A percentile compares a stretch with the other conserved stretches of the same genome.
These are phyloP conservation scores for Citeromyces matritensis DNA, from an alignment of 805 yeast species.

Conservation along the genomic window DNA sequence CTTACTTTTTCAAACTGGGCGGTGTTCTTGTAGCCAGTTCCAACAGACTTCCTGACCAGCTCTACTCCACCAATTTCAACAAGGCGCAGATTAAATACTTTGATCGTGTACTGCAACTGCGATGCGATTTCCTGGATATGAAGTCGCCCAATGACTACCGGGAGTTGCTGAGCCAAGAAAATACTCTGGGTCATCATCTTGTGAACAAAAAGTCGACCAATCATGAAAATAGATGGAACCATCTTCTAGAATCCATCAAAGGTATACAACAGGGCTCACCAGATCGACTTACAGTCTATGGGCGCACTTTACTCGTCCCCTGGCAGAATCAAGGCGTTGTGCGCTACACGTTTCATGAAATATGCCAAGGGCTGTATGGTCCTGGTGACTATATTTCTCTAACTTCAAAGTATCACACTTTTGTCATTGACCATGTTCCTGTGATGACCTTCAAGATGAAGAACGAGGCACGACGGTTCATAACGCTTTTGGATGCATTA, in stretches of 20 bases:
- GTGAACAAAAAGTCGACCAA: slow-evolving; percentile 14
- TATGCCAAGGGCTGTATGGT: slow-evolving; percentile 42
- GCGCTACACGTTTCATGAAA: slow-evolving; percentile 31
- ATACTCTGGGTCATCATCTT: slow-evolving; percentile 12
- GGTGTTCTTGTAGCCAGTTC: slow-evolving; percentile 67
- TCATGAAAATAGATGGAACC: slow-evolving; percentile 19
- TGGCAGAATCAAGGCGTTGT: slow-evolving; percentile 24
- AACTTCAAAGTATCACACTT: slow-evolving; percentile 41
- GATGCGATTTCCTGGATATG: slow-evolving; percentile 55
- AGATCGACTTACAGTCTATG: slow-evolving; percentile 33
- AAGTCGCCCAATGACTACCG: slow-evolving; percentile 43
- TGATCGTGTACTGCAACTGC: slow-evolving; percentile 34
- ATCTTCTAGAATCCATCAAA: slow-evolving; percentile 11
- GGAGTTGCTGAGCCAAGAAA: slow-evolving; percentile 12
- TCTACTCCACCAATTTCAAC: slow-evolving; percentile 52
- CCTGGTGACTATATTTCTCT: slow-evolving; percentile 60
- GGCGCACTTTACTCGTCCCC: slow-evolving; percentile 33
- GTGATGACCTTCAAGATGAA: slow-evolving; percentile 37
- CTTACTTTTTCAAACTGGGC: slow-evolving; percentile 57
- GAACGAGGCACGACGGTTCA: slow-evolving; percentile 56
- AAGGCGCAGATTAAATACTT: slow-evolving; percentile 42
- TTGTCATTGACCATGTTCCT: slow-evolving; percentile 49
- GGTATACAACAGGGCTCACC: slow-evolving; percentile 3
- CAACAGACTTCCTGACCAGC: slow-evolving; percentile 56
- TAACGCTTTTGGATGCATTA: slow-evolving; percentile 51